A percentile compares a stretch with the other conserved stretches of the same genome.
Conservation (phyloP, 306 rosid species). For the Pyrus pyrifolia region DNA sequence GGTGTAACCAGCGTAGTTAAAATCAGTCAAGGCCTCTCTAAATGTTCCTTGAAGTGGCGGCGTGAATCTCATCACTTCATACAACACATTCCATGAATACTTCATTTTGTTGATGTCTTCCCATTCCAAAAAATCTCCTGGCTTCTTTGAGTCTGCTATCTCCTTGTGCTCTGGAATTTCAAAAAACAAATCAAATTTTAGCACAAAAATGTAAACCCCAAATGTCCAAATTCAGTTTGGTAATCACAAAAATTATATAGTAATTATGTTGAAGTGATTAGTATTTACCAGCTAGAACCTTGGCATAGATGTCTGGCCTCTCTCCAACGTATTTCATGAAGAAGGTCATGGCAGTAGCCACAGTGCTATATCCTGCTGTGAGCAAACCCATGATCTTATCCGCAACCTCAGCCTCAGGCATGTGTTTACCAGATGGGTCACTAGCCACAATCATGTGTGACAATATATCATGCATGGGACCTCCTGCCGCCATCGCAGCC, state of each 20-base stretch:
- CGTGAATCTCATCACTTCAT: conserved; percentile 36
- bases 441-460: conserved; percentile 47
- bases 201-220: no score
- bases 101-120: conserved; percentile 33
- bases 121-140: conserved; percentile 26
- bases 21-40: conserved; percentile 26
- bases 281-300: conserved; percentile 37
- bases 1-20: conserved; percentile 31
- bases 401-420: conserved; percentile 51
- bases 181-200: neutral
- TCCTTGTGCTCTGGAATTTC: conserved; percentile 25
- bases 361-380: conserved; percentile 38
- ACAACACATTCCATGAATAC: conserved; percentile 28
- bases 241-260: neutral
- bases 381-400: conserved; percentile 63
- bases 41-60: conserved; percentile 46
- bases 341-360: conserved; percentile 54
- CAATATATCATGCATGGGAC: conserved; percentile 41
- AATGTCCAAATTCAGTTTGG: neutral
- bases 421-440: conserved; percentile 42
- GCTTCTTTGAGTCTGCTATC: conserved; percentile 14
- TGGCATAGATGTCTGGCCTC: conserved; percentile 46
- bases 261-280: neutral
- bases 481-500: conserved; percentile 36
- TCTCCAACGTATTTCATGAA: conserved; percentile 61